A percentile compares a stretch with the other conserved stretches of the same genome.
Evolutionary conservation across 73 alveolate genomes (phyloP).

Genomic region (Uronychia binucleata): DNA sequence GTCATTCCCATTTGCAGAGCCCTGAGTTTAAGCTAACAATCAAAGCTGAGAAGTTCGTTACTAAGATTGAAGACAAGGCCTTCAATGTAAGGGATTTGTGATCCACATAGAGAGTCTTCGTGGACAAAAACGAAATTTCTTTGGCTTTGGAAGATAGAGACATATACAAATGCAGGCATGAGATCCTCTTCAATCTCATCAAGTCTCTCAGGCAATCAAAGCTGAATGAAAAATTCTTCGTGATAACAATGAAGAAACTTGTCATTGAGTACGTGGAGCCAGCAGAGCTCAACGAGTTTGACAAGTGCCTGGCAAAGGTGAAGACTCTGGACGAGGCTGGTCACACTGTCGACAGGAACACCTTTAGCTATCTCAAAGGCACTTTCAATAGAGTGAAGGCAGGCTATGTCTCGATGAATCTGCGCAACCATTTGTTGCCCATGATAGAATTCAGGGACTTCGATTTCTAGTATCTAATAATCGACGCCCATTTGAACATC

Average conservation of each 20-base stretch:
- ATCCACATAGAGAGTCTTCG: background rate
- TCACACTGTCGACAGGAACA: background rate
- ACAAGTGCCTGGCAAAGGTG: background rate
- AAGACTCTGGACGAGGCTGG: conserved; percentile 23
- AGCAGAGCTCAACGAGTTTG: background rate
- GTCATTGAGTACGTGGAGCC: conserved; percentile 1
- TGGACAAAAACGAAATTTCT: conserved; percentile 2
- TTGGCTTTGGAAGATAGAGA: conserved; percentile 6
- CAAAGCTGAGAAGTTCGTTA: background rate
- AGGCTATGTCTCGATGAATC: background rate
- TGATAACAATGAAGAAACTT: background rate
- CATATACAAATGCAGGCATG: background rate
- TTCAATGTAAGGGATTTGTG: background rate
- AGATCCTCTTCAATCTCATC: background rate
- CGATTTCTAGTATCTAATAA: background rate
- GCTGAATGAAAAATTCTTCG: background rate
- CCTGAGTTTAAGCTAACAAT: conserved; percentile 1
- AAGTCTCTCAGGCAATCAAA: background rate
- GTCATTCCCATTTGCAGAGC: background rate
- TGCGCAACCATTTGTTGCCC: conserved; percentile 7
- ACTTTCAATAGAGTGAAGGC: background rate
- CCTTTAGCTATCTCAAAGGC: conserved; percentile 7
- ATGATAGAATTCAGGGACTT: conserved; percentile 2
- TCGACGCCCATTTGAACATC: conserved; percentile 7
- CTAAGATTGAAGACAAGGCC: conserved; percentile 3